Conservation (phyloP, 148 eudicot species). For the Nyssa sinensis region DNA sequence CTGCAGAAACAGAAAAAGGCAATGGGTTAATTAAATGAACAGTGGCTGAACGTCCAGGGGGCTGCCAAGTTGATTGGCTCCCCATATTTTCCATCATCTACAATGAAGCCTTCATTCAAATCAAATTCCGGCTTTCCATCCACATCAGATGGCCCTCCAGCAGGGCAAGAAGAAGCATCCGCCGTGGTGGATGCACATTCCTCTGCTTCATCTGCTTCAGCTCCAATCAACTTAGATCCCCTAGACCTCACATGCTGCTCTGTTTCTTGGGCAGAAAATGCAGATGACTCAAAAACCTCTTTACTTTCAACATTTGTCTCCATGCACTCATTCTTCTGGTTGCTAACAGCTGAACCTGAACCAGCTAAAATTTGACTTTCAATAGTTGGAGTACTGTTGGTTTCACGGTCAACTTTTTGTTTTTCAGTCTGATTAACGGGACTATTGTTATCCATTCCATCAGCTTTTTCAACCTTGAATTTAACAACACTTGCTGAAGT, state of each 20-base stretch:
- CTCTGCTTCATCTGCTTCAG: conserved; percentile 21
- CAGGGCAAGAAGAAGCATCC: conserved; percentile 20
- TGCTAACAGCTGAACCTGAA: conserved; percentile 13
- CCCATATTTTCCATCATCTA: conserved; percentile 59
- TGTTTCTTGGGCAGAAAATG: conserved; percentile 10
- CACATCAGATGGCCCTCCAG: conserved; percentile 28
- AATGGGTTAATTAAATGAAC: conserved; percentile 30
- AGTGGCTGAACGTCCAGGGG: conserved; percentile 25
- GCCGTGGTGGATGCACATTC: conserved; percentile 23
- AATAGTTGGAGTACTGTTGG: background rate
- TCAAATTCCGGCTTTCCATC: conserved; percentile 57
- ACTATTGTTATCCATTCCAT: conserved; percentile 16
- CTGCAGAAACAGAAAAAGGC: conserved; percentile 33
- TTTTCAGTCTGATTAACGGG: conserved; percentile 13
- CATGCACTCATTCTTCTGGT: conserved; percentile 19
- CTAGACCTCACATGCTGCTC: conserved; percentile 21
- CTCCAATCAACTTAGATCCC: conserved; percentile 26
- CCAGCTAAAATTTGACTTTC: conserved; percentile 20
- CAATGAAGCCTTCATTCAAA: conserved; percentile 60
- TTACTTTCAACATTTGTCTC: conserved; percentile 23
- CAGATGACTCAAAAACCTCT: conserved; percentile 19
- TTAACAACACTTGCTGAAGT: conserved; percentile 22
- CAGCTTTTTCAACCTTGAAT: conserved; percentile 15
- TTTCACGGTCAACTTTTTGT: conserved; percentile 18
- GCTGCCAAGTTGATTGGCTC: conserved; percentile 30